Conservation (phyloP, 106 monocot genomes). For the Posidonia australis region DNA sequence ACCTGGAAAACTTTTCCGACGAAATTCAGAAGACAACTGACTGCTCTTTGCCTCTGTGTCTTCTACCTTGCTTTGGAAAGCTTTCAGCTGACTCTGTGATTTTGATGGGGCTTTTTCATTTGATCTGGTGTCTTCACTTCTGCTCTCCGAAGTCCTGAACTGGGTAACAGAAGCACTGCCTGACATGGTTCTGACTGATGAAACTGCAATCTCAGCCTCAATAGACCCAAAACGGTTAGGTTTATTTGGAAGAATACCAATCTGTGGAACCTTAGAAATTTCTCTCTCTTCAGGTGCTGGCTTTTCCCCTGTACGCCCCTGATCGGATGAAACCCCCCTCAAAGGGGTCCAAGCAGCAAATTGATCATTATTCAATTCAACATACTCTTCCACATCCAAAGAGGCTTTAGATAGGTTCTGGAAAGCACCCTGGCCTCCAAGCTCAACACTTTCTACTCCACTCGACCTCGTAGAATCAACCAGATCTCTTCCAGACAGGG, state of each 20-base stretch:
- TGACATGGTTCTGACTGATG: neutral
- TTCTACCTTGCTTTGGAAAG: slow-evolving; percentile 7
- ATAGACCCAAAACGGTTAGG: neutral
- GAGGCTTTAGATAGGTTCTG: neutral
- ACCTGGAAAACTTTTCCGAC: slow-evolving; percentile 12
- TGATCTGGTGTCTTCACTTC: slow-evolving; percentile 14
- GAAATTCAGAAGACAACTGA: slow-evolving; percentile 5
- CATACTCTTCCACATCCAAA: neutral
- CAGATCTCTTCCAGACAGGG: slow-evolving; percentile 13
- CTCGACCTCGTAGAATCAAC: slow-evolving; percentile 1
- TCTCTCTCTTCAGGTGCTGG: neutral
- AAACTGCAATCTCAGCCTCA: neutral
- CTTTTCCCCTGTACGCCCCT: neutral
- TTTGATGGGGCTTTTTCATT: slow-evolving; percentile 16
- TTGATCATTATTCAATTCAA: slow-evolving; percentile 8
- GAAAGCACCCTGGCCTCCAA: neutral
- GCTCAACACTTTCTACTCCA: neutral
- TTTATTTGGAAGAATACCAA: neutral
- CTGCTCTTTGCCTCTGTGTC: slow-evolving; percentile 10
- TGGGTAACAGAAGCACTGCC: slow-evolving; percentile 6
- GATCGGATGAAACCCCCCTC: neutral
- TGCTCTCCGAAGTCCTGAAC: slow-evolving; percentile 14
- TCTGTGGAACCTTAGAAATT: neutral
- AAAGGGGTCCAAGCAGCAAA: slow-evolving; percentile 2
- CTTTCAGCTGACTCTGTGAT: slow-evolving; percentile 17